phyloP scores from a whole-genome alignment of 1,284 basidiomycete genomes.

The Leccinum fallax region DNA sequence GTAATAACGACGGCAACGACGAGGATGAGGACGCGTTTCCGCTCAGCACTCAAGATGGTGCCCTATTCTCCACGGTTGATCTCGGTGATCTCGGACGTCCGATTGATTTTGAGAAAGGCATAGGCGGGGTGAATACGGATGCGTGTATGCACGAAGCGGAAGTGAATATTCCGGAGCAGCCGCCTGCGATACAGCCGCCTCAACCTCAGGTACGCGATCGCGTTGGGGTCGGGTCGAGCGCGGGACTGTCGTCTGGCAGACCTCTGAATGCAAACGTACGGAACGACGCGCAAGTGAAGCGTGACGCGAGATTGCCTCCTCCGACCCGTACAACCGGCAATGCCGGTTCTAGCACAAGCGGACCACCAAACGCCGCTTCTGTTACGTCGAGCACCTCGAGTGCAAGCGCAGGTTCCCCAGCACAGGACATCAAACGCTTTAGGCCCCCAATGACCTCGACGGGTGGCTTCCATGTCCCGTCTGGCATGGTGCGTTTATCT shows the following conservation, averaged over 20 bases:
- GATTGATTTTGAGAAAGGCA: slow-evolving; percentile 52
- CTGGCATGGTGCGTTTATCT: slow-evolving; percentile 41
- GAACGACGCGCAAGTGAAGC: slow-evolving; percentile 5
- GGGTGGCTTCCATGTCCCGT: slow-evolving; percentile 56
- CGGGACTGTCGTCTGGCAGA: not conserved
- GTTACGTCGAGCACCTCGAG: slow-evolving; percentile 9
- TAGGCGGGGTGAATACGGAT: slow-evolving; percentile 13
- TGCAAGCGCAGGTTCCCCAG: not conserved
- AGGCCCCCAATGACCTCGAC: slow-evolving; percentile 42
- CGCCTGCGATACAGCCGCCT: not conserved
- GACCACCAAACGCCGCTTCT: slow-evolving; percentile 9
- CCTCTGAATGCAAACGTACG: not conserved
- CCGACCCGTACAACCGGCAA: not conserved
- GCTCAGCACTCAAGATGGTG: slow-evolving; percentile 65
- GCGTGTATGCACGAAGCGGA: slow-evolving; percentile 7
- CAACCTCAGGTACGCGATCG: slow-evolving; percentile 10
- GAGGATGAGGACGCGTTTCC: slow-evolving; percentile 44
- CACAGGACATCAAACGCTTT: slow-evolving; percentile 25
- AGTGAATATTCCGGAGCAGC: slow-evolving; percentile 1
- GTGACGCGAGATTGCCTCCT: not conserved
- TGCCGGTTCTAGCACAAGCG: not conserved
- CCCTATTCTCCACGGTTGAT: slow-evolving; percentile 59
- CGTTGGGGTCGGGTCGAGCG: slow-evolving; percentile 1
- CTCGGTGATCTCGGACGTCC: slow-evolving; percentile 52
- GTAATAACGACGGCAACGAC: slow-evolving; percentile 1